Conservation (phyloP, 106 monocot species). For the Alisma plantagoaquatica region DNA sequence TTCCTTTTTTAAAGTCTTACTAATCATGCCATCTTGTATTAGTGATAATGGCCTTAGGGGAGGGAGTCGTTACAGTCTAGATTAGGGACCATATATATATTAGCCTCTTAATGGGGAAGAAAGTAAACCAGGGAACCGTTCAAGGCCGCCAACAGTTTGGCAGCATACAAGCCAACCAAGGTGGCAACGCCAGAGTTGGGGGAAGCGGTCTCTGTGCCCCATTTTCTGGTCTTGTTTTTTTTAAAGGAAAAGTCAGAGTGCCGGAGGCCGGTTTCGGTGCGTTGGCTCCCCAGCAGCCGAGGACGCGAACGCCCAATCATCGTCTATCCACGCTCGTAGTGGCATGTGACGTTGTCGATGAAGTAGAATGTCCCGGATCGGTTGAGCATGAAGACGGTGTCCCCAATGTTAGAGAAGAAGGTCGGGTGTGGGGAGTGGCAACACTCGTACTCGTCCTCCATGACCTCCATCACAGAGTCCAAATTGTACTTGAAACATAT, state of each 20-base stretch:
- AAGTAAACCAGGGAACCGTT: not conserved
- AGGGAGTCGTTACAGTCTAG: too few relatives aligned
- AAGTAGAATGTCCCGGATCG: slow-evolving; percentile 64
- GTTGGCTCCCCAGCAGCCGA: slow-evolving; percentile 11
- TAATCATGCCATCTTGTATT: too few relatives aligned
- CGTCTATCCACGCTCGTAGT: slow-evolving; percentile 71
- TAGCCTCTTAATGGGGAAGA: too few relatives aligned
- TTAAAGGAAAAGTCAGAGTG: not conserved
- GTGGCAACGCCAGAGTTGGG: too few relatives aligned
- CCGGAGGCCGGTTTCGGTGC: not conserved
- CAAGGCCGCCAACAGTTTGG: not conserved
- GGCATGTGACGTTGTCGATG: slow-evolving; percentile 66
- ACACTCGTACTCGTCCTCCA: slow-evolving; percentile 48
- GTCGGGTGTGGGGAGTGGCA: slow-evolving; percentile 54
- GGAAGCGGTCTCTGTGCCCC: too few relatives aligned
- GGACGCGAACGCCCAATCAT: slow-evolving; percentile 74
- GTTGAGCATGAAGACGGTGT: slow-evolving; percentile 32
- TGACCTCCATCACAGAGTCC: slow-evolving; percentile 78
- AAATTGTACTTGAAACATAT: slow-evolving; percentile 77
- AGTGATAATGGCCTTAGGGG: too few relatives aligned
- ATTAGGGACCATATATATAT: too few relatives aligned
- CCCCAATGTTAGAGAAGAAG: slow-evolving; percentile 78
- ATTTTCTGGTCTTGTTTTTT: not conserved
- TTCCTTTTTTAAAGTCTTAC: too few relatives aligned
- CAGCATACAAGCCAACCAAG: not conserved